A percentile compares a stretch with the other conserved stretches of the same genome.
Conservation (phyloP, 2,329 filamentous ascomycete species). For the Rhexocercosporidium sp. region DNA sequence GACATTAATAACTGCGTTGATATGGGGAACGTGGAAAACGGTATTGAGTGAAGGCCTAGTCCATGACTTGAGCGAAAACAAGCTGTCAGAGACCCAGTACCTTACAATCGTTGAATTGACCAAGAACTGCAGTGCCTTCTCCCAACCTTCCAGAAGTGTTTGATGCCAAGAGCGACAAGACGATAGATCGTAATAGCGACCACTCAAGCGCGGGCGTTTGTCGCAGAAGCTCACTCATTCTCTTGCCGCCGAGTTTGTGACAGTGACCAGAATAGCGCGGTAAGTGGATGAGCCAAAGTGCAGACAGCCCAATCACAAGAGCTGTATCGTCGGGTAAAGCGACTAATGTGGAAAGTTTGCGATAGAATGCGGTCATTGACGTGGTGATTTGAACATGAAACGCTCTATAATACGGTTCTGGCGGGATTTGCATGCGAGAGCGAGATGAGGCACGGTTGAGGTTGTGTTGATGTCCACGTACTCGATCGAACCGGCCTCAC, state of each 20-base stretch:
- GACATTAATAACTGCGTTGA: neutral
- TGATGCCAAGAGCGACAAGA: slow-evolving; percentile 3
- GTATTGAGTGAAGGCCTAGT: neutral
- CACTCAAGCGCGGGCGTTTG: slow-evolving; percentile 14
- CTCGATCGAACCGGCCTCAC: slow-evolving; percentile 1
- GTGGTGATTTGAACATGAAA: slow-evolving; percentile 13
- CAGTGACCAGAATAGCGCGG: slow-evolving; percentile 22
- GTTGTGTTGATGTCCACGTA: neutral
- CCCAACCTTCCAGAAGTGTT: neutral
- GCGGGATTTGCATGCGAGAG: neutral
- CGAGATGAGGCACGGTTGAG: neutral
- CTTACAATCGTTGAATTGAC: slow-evolving; percentile 8
- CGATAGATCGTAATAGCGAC: neutral
- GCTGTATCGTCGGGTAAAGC: slow-evolving; percentile 2
- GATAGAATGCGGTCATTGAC: slow-evolving; percentile 14
- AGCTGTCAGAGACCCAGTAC: neutral
- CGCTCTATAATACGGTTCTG: slow-evolving; percentile 12
- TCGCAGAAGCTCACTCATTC: neutral
- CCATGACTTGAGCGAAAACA: neutral
- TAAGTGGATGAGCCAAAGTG: slow-evolving; percentile 16
- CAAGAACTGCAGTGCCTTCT: neutral
- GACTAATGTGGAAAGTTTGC: neutral
- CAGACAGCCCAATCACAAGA: slow-evolving; percentile 3
- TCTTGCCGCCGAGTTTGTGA: slow-evolving; percentile 6
- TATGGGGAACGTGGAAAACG: neutral